Evolutionary conservation across 495 filamentous ascomycete species (phyloP).

Genomic region (Corynascus novoguineensis): DNA sequence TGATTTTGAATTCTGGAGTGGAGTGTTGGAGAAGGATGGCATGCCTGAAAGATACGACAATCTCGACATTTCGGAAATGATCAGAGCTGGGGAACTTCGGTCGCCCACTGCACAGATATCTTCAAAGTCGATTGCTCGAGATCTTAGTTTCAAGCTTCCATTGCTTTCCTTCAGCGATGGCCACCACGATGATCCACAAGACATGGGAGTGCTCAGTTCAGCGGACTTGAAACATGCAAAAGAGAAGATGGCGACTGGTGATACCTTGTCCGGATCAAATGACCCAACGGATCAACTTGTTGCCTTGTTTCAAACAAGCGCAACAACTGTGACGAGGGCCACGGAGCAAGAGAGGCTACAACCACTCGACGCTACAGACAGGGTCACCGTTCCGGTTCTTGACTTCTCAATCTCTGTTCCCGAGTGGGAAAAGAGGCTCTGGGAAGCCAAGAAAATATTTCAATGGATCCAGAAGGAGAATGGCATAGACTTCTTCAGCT

Average conservation of each 20-base stretch:
- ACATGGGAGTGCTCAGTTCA: constrained; percentile 13
- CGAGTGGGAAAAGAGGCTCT: constrained; percentile 47
- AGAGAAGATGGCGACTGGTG: constrained; percentile 23
- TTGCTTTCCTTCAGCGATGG: constrained; percentile 14
- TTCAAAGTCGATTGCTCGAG: constrained; percentile 10
- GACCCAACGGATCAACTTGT: constrained; percentile 39
- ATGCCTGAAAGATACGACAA: constrained; percentile 22
- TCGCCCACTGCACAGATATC: neutral
- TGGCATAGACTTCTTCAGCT: constrained; percentile 21
- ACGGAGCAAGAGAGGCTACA: constrained; percentile 60
- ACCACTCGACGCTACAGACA: constrained; percentile 50
- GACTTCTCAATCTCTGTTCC: constrained; percentile 53
- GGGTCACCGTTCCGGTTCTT: constrained; percentile 54
- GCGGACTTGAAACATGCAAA: constrained; percentile 19
- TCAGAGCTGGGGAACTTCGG: constrained; percentile 21
- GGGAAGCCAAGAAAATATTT: constrained; percentile 24
- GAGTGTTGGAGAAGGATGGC: neutral
- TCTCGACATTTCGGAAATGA: constrained; percentile 22
- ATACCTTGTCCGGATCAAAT: constrained; percentile 12
- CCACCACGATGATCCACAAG: neutral
- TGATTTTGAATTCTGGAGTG: constrained; percentile 22
- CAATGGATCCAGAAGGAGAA: constrained; percentile 27
- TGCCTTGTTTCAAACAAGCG: constrained; percentile 42
- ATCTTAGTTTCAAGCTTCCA: constrained; percentile 26
- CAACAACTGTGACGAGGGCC: constrained; percentile 34